Percentiles rank a stretch among this genome's conserved stretches.
These are phyloP conservation scores for Corymbia maculata DNA, from an alignment of 345 rosid species.

Conservation along the genomic window DNA sequence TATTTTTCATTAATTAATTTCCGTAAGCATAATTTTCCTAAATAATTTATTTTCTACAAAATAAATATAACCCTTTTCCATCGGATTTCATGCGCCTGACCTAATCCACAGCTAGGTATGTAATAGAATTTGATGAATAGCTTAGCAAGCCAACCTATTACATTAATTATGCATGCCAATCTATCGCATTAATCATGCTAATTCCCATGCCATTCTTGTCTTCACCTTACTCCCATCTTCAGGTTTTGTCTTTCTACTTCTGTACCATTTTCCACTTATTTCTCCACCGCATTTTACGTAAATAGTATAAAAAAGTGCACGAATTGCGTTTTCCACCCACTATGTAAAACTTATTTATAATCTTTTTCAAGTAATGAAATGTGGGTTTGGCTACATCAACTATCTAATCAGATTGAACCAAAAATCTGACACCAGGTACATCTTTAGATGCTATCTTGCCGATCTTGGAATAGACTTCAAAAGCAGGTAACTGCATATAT, in stretches of 20 bases:
- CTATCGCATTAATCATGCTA: neutral
- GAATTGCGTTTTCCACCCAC: neutral
- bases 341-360: rapidly evolving
- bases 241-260: neutral
- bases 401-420: neutral
- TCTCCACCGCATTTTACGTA: neutral
- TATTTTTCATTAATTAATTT: no score
- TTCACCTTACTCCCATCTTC: neutral
- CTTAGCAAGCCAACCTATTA: neutral
- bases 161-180: neutral
- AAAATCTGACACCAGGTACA: neutral
- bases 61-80: no score
- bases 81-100: neutral
- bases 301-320: neutral
- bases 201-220: neutral
- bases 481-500: neutral
- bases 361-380: neutral
- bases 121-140: neutral
- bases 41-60: no score
- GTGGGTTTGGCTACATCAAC: neutral
- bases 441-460: neutral
- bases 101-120: neutral
- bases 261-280: neutral
- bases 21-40: no score
- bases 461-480: neutral